Percentiles rank a stretch among this genome's conserved stretches.
Conservation (phyloP, 192 early-diverging fungal species). For the Phycomyces nitens region DNA sequence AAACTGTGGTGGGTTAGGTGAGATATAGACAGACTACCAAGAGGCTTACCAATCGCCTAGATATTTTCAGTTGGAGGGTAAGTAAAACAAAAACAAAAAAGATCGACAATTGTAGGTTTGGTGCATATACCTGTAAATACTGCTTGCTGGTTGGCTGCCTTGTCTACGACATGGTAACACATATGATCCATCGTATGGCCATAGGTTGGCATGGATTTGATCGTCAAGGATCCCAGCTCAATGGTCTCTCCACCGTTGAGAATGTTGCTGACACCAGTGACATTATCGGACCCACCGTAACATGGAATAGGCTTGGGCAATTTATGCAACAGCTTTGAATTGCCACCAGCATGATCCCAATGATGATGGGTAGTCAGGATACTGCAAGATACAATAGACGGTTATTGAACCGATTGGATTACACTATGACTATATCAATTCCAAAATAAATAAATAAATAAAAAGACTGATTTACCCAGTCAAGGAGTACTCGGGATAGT, state of each 20-base stretch:
- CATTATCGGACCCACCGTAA: slow-evolving; percentile 27
- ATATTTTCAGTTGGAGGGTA: too few relatives aligned
- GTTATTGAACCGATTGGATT: too few relatives aligned
- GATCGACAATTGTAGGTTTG: too few relatives aligned
- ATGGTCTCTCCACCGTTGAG: slow-evolving; percentile 18
- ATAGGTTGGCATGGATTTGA: slow-evolving; percentile 22
- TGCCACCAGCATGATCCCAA: slow-evolving; percentile 40
- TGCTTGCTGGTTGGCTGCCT: slow-evolving; percentile 12
- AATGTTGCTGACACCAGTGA: slow-evolving; percentile 16
- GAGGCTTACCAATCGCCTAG: not conserved
- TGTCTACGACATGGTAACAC: slow-evolving; percentile 30
- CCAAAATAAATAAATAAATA: not conserved
- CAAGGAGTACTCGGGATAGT: slow-evolving; percentile 22
- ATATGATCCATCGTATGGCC: slow-evolving; percentile 36
- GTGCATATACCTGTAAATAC: slow-evolving; percentile 36
- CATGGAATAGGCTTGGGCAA: slow-evolving; percentile 4
- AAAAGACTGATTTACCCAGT: slow-evolving; percentile 9
- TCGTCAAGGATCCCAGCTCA: slow-evolving; percentile 24
- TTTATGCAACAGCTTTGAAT: slow-evolving; percentile 19
- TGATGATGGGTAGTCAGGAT: slow-evolving; percentile 41
- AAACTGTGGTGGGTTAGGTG: too few relatives aligned
- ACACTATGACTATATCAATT: too few relatives aligned
- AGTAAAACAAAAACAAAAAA: too few relatives aligned
- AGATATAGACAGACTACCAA: too few relatives aligned
- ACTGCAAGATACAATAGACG: slow-evolving; percentile 13